Evolutionary conservation across 2,329 filamentous ascomycete species (phyloP).

Genomic region (Fusarium acutatum): DNA sequence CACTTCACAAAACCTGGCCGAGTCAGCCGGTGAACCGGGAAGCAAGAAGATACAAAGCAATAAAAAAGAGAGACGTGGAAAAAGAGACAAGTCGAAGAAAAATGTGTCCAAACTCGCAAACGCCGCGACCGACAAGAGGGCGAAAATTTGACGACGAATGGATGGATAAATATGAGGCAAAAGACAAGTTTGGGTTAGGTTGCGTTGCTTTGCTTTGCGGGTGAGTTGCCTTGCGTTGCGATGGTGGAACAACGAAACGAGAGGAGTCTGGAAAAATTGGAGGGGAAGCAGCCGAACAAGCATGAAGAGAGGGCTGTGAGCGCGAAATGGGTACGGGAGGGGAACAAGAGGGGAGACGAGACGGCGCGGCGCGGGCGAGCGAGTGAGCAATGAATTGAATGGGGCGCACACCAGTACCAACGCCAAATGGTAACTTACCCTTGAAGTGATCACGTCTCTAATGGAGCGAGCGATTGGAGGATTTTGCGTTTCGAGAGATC

Average conservation of each 20-base stretch:
- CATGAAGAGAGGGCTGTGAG: slow-evolving; percentile 12
- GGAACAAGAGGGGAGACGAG: slow-evolving; percentile 30
- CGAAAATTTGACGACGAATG: slow-evolving; percentile 16
- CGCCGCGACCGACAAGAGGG: slow-evolving; percentile 19
- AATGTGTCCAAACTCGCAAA: slow-evolving; percentile 22
- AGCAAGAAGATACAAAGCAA: slow-evolving; percentile 10
- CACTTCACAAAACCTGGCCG: slow-evolving; percentile 45
- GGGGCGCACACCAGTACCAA: slow-evolving; percentile 20
- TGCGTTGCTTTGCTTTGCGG: background rate
- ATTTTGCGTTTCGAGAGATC: slow-evolving; percentile 27
- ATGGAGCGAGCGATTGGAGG: slow-evolving; percentile 6
- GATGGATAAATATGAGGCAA: slow-evolving; percentile 15
- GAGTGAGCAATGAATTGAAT: slow-evolving; percentile 21
- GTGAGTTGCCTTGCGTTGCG: slow-evolving; percentile 14
- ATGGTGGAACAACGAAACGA: slow-evolving; percentile 23
- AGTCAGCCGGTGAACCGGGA: slow-evolving; percentile 34
- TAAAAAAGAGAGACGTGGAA: slow-evolving; percentile 1
- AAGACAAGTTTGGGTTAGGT: slow-evolving; percentile 20
- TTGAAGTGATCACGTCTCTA: slow-evolving; percentile 53
- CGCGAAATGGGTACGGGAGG: slow-evolving; percentile 22
- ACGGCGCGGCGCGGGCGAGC: slow-evolving; percentile 11
- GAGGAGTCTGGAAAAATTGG: slow-evolving; percentile 27
- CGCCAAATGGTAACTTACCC: slow-evolving; percentile 43
- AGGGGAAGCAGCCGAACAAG: slow-evolving; percentile 29
- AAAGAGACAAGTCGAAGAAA: slow-evolving; percentile 13